A percentile compares a stretch with the other conserved stretches of the same genome.
Conservation (phyloP, 495 filamentous ascomycete genomes). For the Hypoxylon intermedium region DNA sequence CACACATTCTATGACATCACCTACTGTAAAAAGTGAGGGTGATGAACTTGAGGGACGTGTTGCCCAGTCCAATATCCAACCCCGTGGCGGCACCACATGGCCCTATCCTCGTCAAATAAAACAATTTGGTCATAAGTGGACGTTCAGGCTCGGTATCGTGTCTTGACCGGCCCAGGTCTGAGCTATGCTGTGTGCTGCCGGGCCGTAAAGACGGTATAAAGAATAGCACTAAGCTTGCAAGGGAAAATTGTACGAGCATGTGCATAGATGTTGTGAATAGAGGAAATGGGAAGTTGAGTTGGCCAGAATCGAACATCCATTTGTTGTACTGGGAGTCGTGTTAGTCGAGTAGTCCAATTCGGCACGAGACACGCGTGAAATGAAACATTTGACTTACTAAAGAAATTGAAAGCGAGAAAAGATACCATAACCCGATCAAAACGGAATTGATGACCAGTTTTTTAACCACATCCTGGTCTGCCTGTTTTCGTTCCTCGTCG, state of each 20-base stretch:
- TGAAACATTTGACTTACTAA: slow-evolving; percentile 66
- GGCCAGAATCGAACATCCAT: slow-evolving; percentile 95
- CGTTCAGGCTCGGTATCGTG: slow-evolving; percentile 65
- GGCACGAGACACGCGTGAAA: background rate
- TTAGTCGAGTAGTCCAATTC: slow-evolving; percentile 23
- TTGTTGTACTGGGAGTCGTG: slow-evolving; percentile 82
- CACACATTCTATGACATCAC: slow-evolving; percentile 36
- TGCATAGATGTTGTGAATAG: slow-evolving; percentile 95
- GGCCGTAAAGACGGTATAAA: slow-evolving; percentile 86
- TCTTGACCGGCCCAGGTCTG: slow-evolving; percentile 56
- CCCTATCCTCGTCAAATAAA: slow-evolving; percentile 90
- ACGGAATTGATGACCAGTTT: slow-evolving; percentile 71
- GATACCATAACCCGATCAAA: slow-evolving; percentile 89
- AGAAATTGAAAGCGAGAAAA: slow-evolving; percentile 93
- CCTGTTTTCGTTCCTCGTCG: slow-evolving; percentile 69
- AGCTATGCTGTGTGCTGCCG: slow-evolving; percentile 50
- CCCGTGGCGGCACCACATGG: slow-evolving; percentile 94
- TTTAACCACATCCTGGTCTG: slow-evolving; percentile 73
- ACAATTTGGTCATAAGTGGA: slow-evolving; percentile 86
- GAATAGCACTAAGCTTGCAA: slow-evolving; percentile 80
- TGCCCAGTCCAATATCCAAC: slow-evolving; percentile 94
- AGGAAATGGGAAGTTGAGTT: slow-evolving; percentile 90
- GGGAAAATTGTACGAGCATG: slow-evolving; percentile 93
- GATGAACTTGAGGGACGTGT: slow-evolving; percentile 94
- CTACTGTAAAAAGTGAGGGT: slow-evolving; percentile 94